Evolutionary conservation across 345 rosid genomes (phyloP), one percentile per base, ranked within the genome.

Genomic region (Chamaenerion angustifolium): DNA sequence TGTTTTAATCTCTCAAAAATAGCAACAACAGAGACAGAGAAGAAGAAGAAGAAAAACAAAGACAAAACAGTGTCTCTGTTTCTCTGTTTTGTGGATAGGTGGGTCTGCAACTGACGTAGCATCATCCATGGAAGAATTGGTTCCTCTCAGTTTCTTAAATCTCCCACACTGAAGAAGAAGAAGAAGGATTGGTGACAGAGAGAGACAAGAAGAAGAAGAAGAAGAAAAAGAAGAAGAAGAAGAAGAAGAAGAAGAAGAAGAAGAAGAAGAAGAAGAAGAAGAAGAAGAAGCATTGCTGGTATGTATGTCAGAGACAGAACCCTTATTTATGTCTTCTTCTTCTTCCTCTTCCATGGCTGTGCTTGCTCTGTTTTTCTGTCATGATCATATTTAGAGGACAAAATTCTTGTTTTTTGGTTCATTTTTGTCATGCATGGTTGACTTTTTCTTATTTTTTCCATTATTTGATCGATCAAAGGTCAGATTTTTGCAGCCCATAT

Each of bases 21-120:
- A 43, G 12, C 46, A 46, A 14, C 44, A 50, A 52, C 37, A 40
- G 51, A 43, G 40, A 31, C 10, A 42, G 3, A 45, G n/a, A n/a
- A n/a, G n/a, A n/a, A n/a, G n/a, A n/a, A n/a, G 47, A 59, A 49
- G 64, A 40, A 40, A 41, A 31, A 31, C 8, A 31, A 31, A 31
- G 7, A 31, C 37, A 31, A 2, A 31, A 31, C 37, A 31, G 37
- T 5, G 37, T 31, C 2, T n/a, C n/a, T n/a, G 27, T 23, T 2
- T 4, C 37, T 31, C 37, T 31, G 37, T 31, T 31, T 31, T 31
- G 25, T 21, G 25, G 25, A 21, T 21, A 21, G 25, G 25, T 31
- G 6, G 3, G 6, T 31, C 37, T 31, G 37, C 37, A 31, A 1
- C 37, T 31, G 8, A 31, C 37, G 37, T 4, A 31, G 7, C 37